Base-by-base conservation (phyloP, 306 rosid genomes). In the Prunus padus region DNA sequence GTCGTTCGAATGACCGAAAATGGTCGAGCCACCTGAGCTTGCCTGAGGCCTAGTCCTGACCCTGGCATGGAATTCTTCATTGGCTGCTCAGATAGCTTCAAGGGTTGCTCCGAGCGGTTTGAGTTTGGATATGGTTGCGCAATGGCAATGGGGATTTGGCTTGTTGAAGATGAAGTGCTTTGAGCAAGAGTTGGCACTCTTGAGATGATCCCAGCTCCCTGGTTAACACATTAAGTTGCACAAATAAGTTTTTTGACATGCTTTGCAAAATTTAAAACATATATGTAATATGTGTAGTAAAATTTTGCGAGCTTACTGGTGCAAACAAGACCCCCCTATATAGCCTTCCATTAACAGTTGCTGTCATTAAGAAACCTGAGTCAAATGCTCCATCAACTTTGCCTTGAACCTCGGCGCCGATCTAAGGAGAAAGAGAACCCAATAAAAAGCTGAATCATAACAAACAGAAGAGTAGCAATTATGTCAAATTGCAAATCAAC, bases 381-480 rank as follows among this genome's bases (percentile, higher is more conserved):
- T 93, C 98, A 25, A 93, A 91, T 57, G 88, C 89, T 54, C 93
- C 98, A 45, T 93, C 98, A 25, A 93, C 87, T 88, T 87, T 93
- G 14, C 98, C 98, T 10, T 82, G 82, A 46, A 93, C 98, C 77
- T 93, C 98, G 8, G 96, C 87, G 13, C 98, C 98, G 26, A 93
- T 83, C 98, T 93, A 81, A 67, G 81, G 76, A 76, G 62, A 78
- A 80, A 67, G 59, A 49, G 8, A 67, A 69, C 45, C 4, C 26
- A 71, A 65, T 57, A 28, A 73, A 62, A 15, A 50, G 51, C 77
- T 31, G 47, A 5, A 73, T 56, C 31, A 52, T 64, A 16, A 50
- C 4, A 46, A 22, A 63, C 1, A 3, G 45, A 40, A 20, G 18
- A 47, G 18, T 20, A n/a, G 7, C 11, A 28, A 46, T n/a, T 19